These are phyloP conservation scores for Phytophthora hibernalis DNA, from an alignment of 352 stramenopile species.

Conservation along the genomic window DNA sequence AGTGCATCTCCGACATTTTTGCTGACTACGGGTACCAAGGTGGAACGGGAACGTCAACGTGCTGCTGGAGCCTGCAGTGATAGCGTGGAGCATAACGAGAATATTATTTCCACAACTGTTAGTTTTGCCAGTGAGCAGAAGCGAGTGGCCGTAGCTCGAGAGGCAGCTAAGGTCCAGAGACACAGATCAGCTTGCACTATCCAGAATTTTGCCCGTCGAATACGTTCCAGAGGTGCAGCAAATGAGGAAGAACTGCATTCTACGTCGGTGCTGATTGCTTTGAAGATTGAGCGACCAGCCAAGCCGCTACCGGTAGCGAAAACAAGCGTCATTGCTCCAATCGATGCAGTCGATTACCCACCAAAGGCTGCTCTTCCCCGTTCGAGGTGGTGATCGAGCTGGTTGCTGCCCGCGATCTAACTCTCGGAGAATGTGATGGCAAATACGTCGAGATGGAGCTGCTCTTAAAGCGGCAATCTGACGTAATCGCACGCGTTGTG, in stretches of 20 bases:
- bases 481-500: constrained; percentile 14
- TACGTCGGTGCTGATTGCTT: constrained; percentile 33
- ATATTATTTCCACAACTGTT: neutral
- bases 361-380: constrained; percentile 11
- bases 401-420: constrained; percentile 28
- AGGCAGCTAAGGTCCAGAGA: constrained; percentile 12
- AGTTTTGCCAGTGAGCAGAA: constrained; percentile 29
- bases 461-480: constrained; percentile 22
- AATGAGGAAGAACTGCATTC: constrained; percentile 28
- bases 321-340: neutral
- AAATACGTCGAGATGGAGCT: constrained; percentile 27
- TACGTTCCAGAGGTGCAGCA: neutral
- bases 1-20: constrained; percentile 42
- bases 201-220: constrained; percentile 13
- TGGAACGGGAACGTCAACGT: constrained; percentile 8
- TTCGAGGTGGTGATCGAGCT: constrained; percentile 38
- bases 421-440: constrained; percentile 4
- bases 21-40: constrained; percentile 17
- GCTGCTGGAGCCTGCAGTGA: neutral
- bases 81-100: neutral
- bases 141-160: constrained; percentile 24
- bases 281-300: constrained; percentile 4
- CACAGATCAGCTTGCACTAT: constrained; percentile 18
- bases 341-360: neutral
- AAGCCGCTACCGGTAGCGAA: neutral